These are phyloP conservation scores for Collybiopsis confluens DNA, from an alignment of 768 basidiomycete genomes.

Conservation along the genomic window DNA sequence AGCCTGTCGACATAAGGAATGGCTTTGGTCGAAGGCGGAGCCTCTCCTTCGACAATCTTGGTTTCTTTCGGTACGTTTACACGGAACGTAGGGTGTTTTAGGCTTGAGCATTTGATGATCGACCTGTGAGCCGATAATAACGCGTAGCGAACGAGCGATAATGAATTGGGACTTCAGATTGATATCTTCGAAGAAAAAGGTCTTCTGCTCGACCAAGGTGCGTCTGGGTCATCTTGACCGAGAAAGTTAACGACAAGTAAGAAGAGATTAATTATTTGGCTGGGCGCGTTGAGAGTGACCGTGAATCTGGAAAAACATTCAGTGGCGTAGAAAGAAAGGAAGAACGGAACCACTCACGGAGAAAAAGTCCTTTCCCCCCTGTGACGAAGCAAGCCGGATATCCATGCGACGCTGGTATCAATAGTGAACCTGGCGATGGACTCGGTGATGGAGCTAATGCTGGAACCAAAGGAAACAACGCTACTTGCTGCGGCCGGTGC, in stretches of 20 bases:
- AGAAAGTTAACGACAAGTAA: not conserved
- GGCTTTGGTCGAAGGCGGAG: slow-evolving; percentile 34
- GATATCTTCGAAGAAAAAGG: slow-evolving; percentile 46
- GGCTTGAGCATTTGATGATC: slow-evolving; percentile 46
- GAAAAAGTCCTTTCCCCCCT: not conserved
- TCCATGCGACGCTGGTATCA: no score
- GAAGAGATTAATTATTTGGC: not conserved
- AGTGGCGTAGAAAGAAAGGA: not conserved
- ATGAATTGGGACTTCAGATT: slow-evolving; percentile 39
- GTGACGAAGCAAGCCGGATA: not conserved
- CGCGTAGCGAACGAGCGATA: slow-evolving; percentile 41
- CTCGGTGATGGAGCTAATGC: no score
- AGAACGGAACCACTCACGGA: not conserved
- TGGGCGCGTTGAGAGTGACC: not conserved
- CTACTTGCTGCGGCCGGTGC: no score
- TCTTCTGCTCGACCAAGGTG: slow-evolving; percentile 45
- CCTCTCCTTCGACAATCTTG: slow-evolving; percentile 36
- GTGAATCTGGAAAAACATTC: not conserved
- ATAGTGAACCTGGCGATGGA: no score
- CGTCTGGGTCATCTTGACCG: slow-evolving; percentile 14
- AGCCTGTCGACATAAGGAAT: slow-evolving; percentile 39
- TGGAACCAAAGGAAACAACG: no score
- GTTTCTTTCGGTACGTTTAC: slow-evolving; percentile 26
- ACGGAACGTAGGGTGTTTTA: slow-evolving; percentile 41
- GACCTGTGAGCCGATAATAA: slow-evolving; percentile 39